Conservation (phyloP, 1,139 yeast species). For the Hansenula sp. region DNA sequence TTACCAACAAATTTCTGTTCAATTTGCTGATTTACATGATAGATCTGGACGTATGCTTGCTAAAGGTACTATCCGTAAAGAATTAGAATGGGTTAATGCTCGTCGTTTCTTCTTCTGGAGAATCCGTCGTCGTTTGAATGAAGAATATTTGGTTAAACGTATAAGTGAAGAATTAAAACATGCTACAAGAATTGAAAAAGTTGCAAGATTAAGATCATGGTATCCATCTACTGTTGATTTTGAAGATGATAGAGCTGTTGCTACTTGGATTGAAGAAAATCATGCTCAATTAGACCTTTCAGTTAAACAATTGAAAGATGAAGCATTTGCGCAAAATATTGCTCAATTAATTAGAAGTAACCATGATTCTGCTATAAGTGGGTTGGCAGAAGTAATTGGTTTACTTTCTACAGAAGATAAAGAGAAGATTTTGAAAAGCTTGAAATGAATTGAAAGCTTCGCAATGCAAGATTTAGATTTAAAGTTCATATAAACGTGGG, state of each 20-base stretch:
- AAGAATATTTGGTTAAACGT: conserved; percentile 78
- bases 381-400: conserved; percentile 58
- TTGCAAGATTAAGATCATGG: conserved; percentile 87
- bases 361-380: conserved; percentile 48
- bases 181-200: conserved; percentile 72
- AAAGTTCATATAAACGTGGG: too few species aligned
- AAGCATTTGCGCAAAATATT: conserved; percentile 57
- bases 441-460: conserved; percentile 22
- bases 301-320: conserved; percentile 62
- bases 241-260: conserved; percentile 74
- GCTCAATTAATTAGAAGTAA: conserved; percentile 56
- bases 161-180: conserved; percentile 60
- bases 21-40: conserved; percentile 96
- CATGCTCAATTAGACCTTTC: conserved; percentile 58
- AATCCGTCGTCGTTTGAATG: conserved; percentile 91
- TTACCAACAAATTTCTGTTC: conserved; percentile 88
- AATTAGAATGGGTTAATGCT: conserved; percentile 79
- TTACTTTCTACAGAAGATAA: conserved; percentile 58
- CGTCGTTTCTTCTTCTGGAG: conserved; percentile 99
- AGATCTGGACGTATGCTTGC: conserved; percentile 97
- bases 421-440: conserved; percentile 35
- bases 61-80: conserved; percentile 84
- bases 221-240: conserved; percentile 67
- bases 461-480: too few species aligned
- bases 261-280: conserved; percentile 81